phyloP scores from a whole-genome alignment of 306 rosid species.

The Ormosia emarginata region DNA sequence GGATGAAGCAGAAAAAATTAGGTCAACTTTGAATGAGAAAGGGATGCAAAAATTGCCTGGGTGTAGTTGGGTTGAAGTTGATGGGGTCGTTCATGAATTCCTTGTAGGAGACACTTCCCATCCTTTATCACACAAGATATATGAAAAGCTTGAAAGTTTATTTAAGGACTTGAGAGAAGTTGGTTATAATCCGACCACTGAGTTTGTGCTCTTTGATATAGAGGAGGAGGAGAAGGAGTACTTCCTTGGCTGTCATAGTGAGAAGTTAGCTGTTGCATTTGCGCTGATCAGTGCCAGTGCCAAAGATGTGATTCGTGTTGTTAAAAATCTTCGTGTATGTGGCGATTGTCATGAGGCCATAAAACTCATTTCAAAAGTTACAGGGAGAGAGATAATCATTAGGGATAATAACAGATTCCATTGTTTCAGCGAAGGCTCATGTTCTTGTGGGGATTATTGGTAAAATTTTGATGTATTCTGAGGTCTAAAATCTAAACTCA shows the following conservation, averaged over 20 bases:
- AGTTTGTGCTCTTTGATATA: conserved; percentile 65
- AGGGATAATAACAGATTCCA: conserved; percentile 73
- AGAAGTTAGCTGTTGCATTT: conserved; percentile 74
- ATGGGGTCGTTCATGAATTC: conserved; percentile 61
- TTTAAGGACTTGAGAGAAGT: conserved; percentile 56
- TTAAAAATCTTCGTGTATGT: conserved; percentile 72
- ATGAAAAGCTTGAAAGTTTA: conserved; percentile 52
- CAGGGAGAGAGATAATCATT: conserved; percentile 52
- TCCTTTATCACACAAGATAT: conserved; percentile 54
- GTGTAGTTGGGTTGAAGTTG: conserved; percentile 72
- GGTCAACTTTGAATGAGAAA: conserved; percentile 50
- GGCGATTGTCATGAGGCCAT: conserved; percentile 75
- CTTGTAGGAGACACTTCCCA: conserved; percentile 69
- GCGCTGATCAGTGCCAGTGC: conserved; percentile 47
- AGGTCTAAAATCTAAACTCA: neutral
- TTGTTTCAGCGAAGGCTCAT: conserved; percentile 51
- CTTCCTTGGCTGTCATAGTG: conserved; percentile 68
- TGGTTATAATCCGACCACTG: conserved; percentile 73
- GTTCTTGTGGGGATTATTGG: conserved; percentile 80
- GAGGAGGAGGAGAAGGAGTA: conserved; percentile 79
- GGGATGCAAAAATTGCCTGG: conserved; percentile 62
- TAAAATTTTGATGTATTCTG: conserved; percentile 17
- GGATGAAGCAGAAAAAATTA: conserved; percentile 61
- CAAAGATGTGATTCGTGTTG: conserved; percentile 53
- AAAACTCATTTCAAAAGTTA: conserved; percentile 56